Conservation (phyloP, 768 basidiomycete genomes). For the Boletus tomentosulus region DNA sequence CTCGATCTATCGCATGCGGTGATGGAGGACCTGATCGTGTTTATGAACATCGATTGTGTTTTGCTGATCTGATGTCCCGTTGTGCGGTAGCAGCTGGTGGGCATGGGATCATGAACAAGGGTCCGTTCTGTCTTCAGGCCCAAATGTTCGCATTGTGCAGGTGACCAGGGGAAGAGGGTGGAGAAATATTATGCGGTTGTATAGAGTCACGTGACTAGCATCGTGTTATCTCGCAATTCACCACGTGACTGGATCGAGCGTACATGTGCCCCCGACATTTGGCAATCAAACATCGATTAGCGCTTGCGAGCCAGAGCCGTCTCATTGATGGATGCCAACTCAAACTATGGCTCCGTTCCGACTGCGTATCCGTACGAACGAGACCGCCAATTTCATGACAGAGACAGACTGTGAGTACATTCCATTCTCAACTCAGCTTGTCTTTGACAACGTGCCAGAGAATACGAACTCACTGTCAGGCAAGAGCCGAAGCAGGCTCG, state of each 20-base stretch:
- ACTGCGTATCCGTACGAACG: slow-evolving; percentile 29
- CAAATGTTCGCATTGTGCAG: slow-evolving; percentile 53
- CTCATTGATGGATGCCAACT: slow-evolving; percentile 23
- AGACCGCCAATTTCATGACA: slow-evolving; percentile 27
- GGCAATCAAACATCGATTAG: slow-evolving; percentile 14
- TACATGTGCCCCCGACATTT: not conserved
- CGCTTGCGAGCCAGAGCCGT: not conserved
- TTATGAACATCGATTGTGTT: slow-evolving; percentile 34
- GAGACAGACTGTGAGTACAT: slow-evolving; percentile 35
- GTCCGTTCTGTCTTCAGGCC: slow-evolving; percentile 37
- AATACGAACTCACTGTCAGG: slow-evolving; percentile 80
- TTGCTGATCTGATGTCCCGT: not conserved
- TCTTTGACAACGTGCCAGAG: slow-evolving; percentile 42
- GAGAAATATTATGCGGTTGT: slow-evolving; percentile 43
- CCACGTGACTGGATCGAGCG: slow-evolving; percentile 38
- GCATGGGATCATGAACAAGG: slow-evolving; percentile 50
- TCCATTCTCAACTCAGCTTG: slow-evolving; percentile 3
- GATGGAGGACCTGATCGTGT: slow-evolving; percentile 39
- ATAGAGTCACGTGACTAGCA: too few species aligned
- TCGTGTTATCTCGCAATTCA: too few species aligned
- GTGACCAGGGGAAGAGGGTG: slow-evolving; percentile 25
- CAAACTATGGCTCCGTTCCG: slow-evolving; percentile 23
- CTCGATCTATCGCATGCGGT: slow-evolving; percentile 36
- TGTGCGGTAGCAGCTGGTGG: slow-evolving; percentile 50
- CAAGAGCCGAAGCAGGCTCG: slow-evolving; percentile 91